A percentile compares a stretch with the other conserved stretches of the same genome.
Evolutionary conservation across 179 eudicot genomes (phyloP).

Genomic region (Nepenthes alata): DNA sequence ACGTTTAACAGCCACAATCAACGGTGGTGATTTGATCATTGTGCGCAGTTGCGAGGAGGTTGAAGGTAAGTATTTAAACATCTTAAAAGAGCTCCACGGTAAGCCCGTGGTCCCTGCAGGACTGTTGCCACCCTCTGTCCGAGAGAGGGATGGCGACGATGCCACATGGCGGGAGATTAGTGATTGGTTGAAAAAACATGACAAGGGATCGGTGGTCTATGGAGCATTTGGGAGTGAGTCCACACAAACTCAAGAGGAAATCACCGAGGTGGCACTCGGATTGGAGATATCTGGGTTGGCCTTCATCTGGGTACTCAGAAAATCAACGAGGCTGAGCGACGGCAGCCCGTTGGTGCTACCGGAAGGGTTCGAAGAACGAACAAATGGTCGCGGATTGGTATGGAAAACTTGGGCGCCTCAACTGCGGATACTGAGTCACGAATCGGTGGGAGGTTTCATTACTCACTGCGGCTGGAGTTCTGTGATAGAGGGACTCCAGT

Average conservation of each 20-base stretch:
- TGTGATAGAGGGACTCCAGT: neutral
- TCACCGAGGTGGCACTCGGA: neutral
- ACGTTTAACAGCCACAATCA: no score
- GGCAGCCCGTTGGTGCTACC: no score
- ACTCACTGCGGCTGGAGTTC: conserved; percentile 40
- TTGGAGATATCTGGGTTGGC: neutral
- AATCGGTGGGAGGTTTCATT: conserved; percentile 42
- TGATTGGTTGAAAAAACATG: no score
- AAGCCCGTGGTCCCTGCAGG: no score
- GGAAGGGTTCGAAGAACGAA: neutral
- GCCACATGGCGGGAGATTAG: no score
- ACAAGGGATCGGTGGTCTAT: neutral
- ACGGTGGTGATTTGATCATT: no score
- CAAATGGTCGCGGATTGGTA: neutral
- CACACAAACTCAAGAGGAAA: neutral
- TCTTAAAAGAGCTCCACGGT: no score
- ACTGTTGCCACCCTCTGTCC: no score
- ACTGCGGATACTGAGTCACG: conserved; percentile 29
- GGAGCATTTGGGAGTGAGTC: neutral
- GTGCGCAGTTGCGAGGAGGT: no score
- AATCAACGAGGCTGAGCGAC: no score
- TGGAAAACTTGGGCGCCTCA: conserved; percentile 23
- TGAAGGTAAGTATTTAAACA: no score
- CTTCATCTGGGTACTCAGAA: neutral
- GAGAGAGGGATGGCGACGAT: no score